These are phyloP conservation scores for Salix koriyanagi DNA, from an alignment of 345 rosid species.

Conservation along the genomic window DNA sequence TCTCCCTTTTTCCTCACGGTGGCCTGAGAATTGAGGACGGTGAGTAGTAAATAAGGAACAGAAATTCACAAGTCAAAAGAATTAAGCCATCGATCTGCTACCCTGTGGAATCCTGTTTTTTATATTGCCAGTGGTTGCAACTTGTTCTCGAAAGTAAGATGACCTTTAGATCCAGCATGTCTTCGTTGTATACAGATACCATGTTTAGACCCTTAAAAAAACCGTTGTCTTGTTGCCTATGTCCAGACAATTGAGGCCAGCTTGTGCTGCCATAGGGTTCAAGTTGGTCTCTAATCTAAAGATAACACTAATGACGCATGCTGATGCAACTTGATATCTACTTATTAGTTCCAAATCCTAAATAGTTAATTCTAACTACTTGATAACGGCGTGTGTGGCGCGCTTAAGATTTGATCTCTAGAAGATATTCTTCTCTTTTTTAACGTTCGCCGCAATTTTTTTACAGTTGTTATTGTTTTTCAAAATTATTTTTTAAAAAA, in stretches of 20 bases:
- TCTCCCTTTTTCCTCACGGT: neutral
- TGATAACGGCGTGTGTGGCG: neutral
- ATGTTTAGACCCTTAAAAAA: neutral
- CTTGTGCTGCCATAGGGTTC: neutral
- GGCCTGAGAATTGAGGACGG: neutral
- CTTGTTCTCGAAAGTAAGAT: neutral
- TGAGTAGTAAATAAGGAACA: neutral
- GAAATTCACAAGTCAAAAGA: neutral
- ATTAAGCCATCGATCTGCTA: no score
- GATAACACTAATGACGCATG: conserved; percentile 2
- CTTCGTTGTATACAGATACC: neutral
- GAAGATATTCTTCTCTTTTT: neutral
- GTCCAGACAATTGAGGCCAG: neutral
- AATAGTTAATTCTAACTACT: neutral
- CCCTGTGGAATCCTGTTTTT: neutral
- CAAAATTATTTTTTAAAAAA: no score
- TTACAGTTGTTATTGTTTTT: no score
- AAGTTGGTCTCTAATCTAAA: neutral
- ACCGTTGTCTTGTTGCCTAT: neutral
- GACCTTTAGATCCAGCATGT: neutral
- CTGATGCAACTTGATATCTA: neutral
- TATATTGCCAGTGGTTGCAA: neutral
- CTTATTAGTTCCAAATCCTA: neutral
- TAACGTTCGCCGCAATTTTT: no score
- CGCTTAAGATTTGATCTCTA: neutral